A percentile compares a stretch with the other conserved stretches of the same genome.
phyloP scores from a whole-genome alignment of 169 alveolate genomes.

The Eimeria zaria region DNA sequence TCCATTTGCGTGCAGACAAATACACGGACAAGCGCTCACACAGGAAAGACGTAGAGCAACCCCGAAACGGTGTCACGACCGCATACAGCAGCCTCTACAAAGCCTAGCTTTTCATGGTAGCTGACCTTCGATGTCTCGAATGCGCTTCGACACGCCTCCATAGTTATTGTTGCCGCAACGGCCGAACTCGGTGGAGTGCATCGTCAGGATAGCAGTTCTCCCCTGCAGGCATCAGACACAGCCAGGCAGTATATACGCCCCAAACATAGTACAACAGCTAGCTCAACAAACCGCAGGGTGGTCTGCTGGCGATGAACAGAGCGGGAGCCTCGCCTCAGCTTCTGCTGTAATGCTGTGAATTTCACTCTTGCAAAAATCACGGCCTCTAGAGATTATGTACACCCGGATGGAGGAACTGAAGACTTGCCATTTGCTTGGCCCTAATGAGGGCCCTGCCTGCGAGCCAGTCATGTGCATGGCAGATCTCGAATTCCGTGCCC shows the following conservation, averaged over 20 bases:
- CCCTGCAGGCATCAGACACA: constrained; percentile 64
- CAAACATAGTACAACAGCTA: background rate
- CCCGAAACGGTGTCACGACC: background rate
- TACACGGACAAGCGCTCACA: background rate
- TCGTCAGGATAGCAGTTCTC: constrained; percentile 88
- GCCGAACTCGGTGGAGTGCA: constrained; percentile 92
- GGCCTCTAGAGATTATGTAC: background rate
- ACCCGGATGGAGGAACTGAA: background rate
- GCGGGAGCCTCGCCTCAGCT: background rate
- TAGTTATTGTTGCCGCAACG: constrained; percentile 91
- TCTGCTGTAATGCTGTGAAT: background rate
- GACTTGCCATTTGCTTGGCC: constrained; percentile 82
- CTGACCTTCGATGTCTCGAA: constrained; percentile 87
- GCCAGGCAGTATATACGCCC: background rate
- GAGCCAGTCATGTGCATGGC: constrained; percentile 92
- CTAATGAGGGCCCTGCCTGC: constrained; percentile 89
- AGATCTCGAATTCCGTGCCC: constrained; percentile 87
- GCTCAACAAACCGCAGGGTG: background rate
- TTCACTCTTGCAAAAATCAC: background rate
- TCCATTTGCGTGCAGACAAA: background rate
- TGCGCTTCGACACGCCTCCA: constrained; percentile 90
- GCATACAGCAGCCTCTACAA: background rate
- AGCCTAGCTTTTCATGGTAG: background rate
- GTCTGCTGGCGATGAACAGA: background rate
- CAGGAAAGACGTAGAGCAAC: background rate